Evolutionary conservation across 148 eudicot genomes (phyloP), one percentile per base, ranked within the genome.

Genomic region (Arbutus unedo): DNA sequence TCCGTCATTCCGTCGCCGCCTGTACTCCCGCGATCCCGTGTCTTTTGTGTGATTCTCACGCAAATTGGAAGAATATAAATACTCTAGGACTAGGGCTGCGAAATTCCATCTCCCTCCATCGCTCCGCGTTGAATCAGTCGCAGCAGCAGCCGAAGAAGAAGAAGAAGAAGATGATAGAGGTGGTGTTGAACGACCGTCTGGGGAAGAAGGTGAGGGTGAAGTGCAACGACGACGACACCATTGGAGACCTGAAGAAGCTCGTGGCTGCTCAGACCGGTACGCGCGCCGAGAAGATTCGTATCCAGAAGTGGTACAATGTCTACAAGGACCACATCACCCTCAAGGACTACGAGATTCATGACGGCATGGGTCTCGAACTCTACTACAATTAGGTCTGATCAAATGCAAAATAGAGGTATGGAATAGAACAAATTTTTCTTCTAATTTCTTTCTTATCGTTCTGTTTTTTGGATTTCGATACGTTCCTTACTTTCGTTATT

Each of bases 281-380:
- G 2, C 91, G 98, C 0, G 84, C 98, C 19, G 94, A 94, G 45
- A 94, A 94, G 86, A 94, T 94, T 14, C 85, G 98, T 31, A 93
- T 95, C 47, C 97, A 95, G 88, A 95, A 95, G 88, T 95, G 98
- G 98, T 95, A 95, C 84, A 95, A 51, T 81, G 88, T 92, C 73
- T 95, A 93, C 91, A 95, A 95, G 85, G 98, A 95, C 70, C 98
- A 95, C 76, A 95, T 95, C 81, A 95, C 98, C 71, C 93, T 95
- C 59, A 68, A 75, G 70, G 97, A 95, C 83, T 95, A 95, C 80
- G 98, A 95, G 89, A 93, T 95, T 72, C 98, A 93, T 72, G 98
- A 95, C 76, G 98, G 98, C 87, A 95, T 95, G 97, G 98, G 97
- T 59, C 98, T 95, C 67, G 98, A 95, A 83, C 95, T 95, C 83